These are phyloP conservation scores for Russula abietina DNA, from an alignment of 768 basidiomycete species.

Conservation along the genomic window DNA sequence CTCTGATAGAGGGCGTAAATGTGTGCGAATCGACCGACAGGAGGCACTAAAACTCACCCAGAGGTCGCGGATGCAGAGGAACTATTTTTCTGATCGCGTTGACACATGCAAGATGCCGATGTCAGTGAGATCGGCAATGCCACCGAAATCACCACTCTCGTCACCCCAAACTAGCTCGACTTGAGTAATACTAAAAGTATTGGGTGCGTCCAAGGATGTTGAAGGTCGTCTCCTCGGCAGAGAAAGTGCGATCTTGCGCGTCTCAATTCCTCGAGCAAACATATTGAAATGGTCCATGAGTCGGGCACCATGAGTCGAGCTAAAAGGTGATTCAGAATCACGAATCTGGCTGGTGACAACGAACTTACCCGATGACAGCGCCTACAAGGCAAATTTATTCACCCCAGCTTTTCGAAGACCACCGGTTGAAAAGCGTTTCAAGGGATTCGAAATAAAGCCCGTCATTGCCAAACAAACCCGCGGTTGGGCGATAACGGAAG, in stretches of 20 bases:
- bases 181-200: slow-evolving; percentile 98
- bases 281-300: slow-evolving; percentile 94
- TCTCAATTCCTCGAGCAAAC: slow-evolving; percentile 89
- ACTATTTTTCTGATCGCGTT: no score
- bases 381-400: slow-evolving; percentile 98
- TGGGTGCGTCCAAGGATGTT: slow-evolving; percentile 98
- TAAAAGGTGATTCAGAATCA: slow-evolving; percentile 30
- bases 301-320: slow-evolving; percentile 95
- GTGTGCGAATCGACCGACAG: no score
- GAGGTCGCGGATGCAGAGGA: no score
- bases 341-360: neutral
- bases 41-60: no score
- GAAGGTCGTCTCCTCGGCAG: slow-evolving; percentile 99
- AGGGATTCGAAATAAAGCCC: slow-evolving; percentile 96
- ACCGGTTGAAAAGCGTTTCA: slow-evolving; percentile 96
- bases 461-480: slow-evolving; percentile 94
- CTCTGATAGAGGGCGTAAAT: no score
- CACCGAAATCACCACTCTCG: slow-evolving; percentile 97
- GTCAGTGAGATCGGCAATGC: slow-evolving; percentile 89
- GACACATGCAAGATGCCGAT: no score
- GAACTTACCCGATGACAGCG: slow-evolving; percentile 88
- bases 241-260: slow-evolving; percentile 92
- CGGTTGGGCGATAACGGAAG: slow-evolving; percentile 99
- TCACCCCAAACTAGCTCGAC: slow-evolving; percentile 99
- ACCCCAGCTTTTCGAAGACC: slow-evolving; percentile 98